Evolutionary conservation across 2,329 filamentous ascomycete species (phyloP), one percentile per base, ranked within the genome.

Genomic region (Fusarium albosuccineum): DNA sequence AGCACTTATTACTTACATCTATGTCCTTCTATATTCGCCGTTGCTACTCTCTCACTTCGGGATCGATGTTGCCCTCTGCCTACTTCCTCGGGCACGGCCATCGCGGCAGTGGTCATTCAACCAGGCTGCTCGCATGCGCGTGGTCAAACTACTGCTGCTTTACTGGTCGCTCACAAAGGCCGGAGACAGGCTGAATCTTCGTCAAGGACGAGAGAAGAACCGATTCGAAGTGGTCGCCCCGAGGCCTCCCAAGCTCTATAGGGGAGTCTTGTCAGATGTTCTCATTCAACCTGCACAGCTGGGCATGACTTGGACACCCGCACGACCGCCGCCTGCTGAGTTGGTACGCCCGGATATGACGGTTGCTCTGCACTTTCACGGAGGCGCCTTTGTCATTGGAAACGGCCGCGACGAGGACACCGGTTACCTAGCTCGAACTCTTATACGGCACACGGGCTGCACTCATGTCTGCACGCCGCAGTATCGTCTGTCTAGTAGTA

Each of bases 381-480:
- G 68, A 2, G 68, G 68, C 0, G 68, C 51, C 2, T 71, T 54
- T 6, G 68, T 70, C 1, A 71, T 71, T 44, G 68, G 68, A 1
- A 71, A 62, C 3, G 68, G 68, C 1, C 68, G 68, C 1, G 68
- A 71, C 17, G 57, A 67, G 34, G 68, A 71, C 49, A 71, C 68
- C 8, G 68, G 68, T 0, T 66, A 44, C 8, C 29, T 71, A 8
- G 60, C 68, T 1, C 56, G 17, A 7, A 60, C 64, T 9, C 39
- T 71, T 3, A 54, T 70, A 3, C 49, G 41, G 27, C 37, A 63
- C 5, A 66, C 68, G 60, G 68, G 68, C 0, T 71, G 66, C 27
- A 71, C 66, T 10, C 68, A 71, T 34, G 68, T 71, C 8, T 71
- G 68, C 49, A 57, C 68, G 2, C 68, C 68, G 1, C 69, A 71